Percentiles rank a stretch among this genome's conserved stretches.
Conservation (phyloP, 1,139 yeast species). For the Hemisphaericaspora lyxosophila region DNA sequence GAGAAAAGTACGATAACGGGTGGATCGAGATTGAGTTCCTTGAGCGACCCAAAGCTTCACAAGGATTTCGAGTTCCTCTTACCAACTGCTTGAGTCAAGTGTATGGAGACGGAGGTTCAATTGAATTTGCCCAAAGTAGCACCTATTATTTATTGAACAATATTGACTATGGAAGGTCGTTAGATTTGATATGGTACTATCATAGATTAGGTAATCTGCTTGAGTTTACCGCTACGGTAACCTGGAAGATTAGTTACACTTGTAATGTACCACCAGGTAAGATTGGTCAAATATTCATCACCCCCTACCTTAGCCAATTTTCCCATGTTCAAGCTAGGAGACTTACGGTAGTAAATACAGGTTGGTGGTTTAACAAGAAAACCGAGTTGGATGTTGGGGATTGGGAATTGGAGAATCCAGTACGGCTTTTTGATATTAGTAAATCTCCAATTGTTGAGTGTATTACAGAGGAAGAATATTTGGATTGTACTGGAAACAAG, state of each 20-base stretch:
- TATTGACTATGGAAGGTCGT: conserved; percentile 9
- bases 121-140: conserved; percentile 9
- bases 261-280: conserved; percentile 12
- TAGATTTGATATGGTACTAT: conserved; percentile 12
- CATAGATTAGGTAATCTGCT: conserved; percentile 9
- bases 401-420: conserved; percentile 4
- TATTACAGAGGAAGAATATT: conserved; percentile 11
- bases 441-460: conserved; percentile 13
- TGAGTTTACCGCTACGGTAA: conserved; percentile 11
- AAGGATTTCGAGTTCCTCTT: conserved; percentile 9
- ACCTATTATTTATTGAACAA: conserved; percentile 8
- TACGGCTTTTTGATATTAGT: conserved; percentile 10
- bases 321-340: conserved; percentile 2
- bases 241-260: conserved; percentile 11
- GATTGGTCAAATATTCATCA: conserved; percentile 14
- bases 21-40: conserved; percentile 6
- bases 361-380: not conserved
- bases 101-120: conserved; percentile 14
- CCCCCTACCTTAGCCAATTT: conserved; percentile 6
- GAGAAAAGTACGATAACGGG: not conserved
- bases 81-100: conserved; percentile 14
- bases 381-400: conserved; percentile 1
- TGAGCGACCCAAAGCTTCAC: not conserved
- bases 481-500: conserved; percentile 13
- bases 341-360: not conserved